phyloP scores from a whole-genome alignment of 169 alveolate species.

The Pseudocohnilembus persalinus region DNA sequence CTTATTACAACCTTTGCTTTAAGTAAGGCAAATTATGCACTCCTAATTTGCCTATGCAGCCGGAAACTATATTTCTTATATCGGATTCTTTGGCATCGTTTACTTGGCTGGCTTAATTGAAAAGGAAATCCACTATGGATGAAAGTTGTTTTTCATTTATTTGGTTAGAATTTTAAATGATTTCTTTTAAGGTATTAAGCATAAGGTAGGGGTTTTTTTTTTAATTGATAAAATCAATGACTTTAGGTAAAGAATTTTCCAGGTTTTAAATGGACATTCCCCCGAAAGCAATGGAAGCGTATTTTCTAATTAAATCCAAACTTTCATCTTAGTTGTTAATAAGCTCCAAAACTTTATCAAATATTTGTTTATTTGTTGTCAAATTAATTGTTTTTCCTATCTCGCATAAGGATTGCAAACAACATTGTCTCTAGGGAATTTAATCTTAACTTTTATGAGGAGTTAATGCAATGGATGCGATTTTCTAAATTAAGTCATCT shows the following conservation, averaged over 20 bases:
- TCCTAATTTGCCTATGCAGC: conserved; percentile 63
- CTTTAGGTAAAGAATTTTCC: conserved; percentile 46
- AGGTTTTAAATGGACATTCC: conserved; percentile 64
- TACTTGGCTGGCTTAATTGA: conserved; percentile 53
- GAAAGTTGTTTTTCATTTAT: not conserved
- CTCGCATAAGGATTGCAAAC: conserved; percentile 60
- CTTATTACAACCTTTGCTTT: conserved; percentile 24
- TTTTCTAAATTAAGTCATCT: not conserved
- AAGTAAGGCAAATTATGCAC: conserved; percentile 36
- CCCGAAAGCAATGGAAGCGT: conserved; percentile 73
- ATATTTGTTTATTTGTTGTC: conserved; percentile 8
- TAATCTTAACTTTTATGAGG: not conserved
- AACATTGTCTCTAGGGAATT: conserved; percentile 10
- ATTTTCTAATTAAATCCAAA: conserved; percentile 55
- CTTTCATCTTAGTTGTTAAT: conserved; percentile 35
- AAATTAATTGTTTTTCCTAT: conserved; percentile 59
- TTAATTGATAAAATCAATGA: conserved; percentile 44
- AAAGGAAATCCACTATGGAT: conserved; percentile 8
- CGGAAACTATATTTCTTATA: conserved; percentile 66
- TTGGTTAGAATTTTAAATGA: conserved; percentile 38
- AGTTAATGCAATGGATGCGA: not conserved
- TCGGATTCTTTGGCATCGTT: conserved; percentile 46
- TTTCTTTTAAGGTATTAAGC: conserved; percentile 62
- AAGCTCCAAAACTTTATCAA: conserved; percentile 33
- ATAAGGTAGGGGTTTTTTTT: conserved; percentile 51